Conservation (phyloP, 495 filamentous ascomycete species). For the Podospora appendiculata region DNA sequence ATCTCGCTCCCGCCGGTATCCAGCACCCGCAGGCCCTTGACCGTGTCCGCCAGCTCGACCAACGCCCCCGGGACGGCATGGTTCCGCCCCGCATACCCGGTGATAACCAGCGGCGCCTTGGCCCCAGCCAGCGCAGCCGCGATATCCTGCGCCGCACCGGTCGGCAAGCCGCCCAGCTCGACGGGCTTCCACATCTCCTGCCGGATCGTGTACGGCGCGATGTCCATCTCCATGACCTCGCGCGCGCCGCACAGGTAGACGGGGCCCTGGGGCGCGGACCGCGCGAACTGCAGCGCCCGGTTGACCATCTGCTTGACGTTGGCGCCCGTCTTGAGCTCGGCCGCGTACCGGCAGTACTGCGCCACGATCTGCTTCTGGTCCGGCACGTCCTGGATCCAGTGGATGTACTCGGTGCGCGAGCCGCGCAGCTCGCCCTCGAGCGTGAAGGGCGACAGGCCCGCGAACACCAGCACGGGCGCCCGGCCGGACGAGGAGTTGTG, state of each 20-base stretch:
- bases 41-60: conserved; percentile 67
- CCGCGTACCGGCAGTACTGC: conserved; percentile 92
- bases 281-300: conserved; percentile 81
- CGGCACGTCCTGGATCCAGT: conserved; percentile 96
- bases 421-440: conserved; percentile 87
- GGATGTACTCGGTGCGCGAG: conserved; percentile 87
- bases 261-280: conserved; percentile 71
- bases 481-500: conserved; percentile 87
- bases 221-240: conserved; percentile 90
- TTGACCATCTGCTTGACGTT: conserved; percentile 97
- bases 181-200: conserved; percentile 70
- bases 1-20: conserved; percentile 91
- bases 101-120: conserved; percentile 69
- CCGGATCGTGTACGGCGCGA: conserved; percentile 70
- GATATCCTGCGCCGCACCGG: conserved; percentile 57
- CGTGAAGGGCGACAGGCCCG: conserved; percentile 82
- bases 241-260: conserved; percentile 80
- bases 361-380: conserved; percentile 87
- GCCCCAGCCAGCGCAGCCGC: conserved; percentile 64
- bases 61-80: conserved; percentile 61
- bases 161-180: conserved; percentile 64
- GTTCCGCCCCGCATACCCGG: conserved; percentile 76
- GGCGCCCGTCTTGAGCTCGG: conserved; percentile 81
- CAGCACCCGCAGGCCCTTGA: conserved; percentile 74
- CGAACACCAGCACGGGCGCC: conserved; percentile 84